These are phyloP conservation scores for Cenococcum geophilum DNA, from an alignment of 495 filamentous ascomycete genomes.

Conservation along the genomic window DNA sequence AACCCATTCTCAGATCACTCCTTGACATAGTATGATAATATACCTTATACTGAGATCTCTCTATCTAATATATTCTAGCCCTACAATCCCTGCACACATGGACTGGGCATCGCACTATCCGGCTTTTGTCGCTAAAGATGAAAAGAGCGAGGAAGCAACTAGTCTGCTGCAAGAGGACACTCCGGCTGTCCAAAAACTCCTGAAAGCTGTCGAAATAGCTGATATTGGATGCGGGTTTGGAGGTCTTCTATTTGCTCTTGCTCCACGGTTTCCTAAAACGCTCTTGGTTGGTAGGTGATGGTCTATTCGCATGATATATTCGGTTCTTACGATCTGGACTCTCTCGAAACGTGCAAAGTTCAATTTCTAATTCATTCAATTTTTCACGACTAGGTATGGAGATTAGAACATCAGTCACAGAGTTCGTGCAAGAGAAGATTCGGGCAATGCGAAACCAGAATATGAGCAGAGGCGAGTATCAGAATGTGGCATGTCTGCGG, in stretches of 20 bases:
- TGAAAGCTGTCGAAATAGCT: constrained; percentile 76
- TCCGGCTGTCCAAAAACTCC: constrained; percentile 40
- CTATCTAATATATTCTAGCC: constrained; percentile 47
- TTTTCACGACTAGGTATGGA: constrained; percentile 61
- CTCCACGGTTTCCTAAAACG: constrained; percentile 71
- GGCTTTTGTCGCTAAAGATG: constrained; percentile 46
- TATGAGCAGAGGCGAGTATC: constrained; percentile 51
- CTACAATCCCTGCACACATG: constrained; percentile 75
- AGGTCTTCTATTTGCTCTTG: constrained; percentile 79
- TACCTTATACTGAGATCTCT: constrained; percentile 14
- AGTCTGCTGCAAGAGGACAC: neutral
- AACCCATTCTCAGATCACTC: constrained; percentile 95
- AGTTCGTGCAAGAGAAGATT: constrained; percentile 83
- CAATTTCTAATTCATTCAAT: constrained; percentile 5
- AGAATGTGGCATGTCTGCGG: constrained; percentile 79
- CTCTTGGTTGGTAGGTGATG: constrained; percentile 63
- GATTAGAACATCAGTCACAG: constrained; percentile 80
- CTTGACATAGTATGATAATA: constrained; percentile 64
- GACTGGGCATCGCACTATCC: constrained; percentile 85
- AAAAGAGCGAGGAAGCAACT: constrained; percentile 13
- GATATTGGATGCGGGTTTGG: constrained; percentile 98
- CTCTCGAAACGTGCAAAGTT: neutral
- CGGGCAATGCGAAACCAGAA: constrained; percentile 65
- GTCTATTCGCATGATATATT: neutral
- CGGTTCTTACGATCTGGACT: neutral